Evolutionary conservation across 164 flowering plant genomes (phyloP).

Genomic region (Nelumbo lutea): DNA sequence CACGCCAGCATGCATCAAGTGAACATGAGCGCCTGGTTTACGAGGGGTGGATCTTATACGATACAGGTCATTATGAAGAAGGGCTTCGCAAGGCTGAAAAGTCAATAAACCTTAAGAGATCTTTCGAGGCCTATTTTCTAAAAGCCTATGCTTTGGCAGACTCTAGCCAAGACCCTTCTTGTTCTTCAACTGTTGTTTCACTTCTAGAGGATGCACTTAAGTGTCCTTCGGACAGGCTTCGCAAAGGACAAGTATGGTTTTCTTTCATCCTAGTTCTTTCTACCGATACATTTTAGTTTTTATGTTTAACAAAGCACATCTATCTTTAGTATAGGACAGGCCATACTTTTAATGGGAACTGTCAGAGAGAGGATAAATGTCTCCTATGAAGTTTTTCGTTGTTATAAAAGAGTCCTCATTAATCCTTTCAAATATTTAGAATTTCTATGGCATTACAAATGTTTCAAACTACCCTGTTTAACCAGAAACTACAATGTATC

Average conservation of each 20-base stretch:
- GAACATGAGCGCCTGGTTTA: constrained; percentile 89
- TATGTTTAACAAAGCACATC: too few relatives aligned
- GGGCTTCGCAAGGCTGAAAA: constrained; percentile 91
- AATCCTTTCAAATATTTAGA: not conserved
- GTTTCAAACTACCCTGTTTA: too few relatives aligned
- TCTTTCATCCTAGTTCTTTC: not conserved
- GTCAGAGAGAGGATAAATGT: not conserved
- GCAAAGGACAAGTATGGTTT: constrained; percentile 87
- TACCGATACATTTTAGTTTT: too few relatives aligned
- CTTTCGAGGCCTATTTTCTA: constrained; percentile 94
- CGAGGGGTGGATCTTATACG: constrained; percentile 98
- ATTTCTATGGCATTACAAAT: too few relatives aligned
- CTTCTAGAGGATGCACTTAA: constrained; percentile 92
- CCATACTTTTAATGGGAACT: not conserved
- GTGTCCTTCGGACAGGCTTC: constrained; percentile 97
- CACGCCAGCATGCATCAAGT: constrained; percentile 84
- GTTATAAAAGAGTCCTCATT: not conserved
- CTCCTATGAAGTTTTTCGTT: too few relatives aligned
- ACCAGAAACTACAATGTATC: too few relatives aligned
- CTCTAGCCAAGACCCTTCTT: constrained; percentile 81
- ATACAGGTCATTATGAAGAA: constrained; percentile 92
- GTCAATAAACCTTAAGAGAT: constrained; percentile 69
- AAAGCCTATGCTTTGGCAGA: constrained; percentile 99
- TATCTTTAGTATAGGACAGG: too few relatives aligned
- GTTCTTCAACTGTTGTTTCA: constrained; percentile 71